A percentile compares a stretch with the other conserved stretches of the same genome.
These are phyloP conservation scores for Penicillium expansum DNA, from an alignment of 2,329 filamentous ascomycete genomes.

Conservation along the genomic window DNA sequence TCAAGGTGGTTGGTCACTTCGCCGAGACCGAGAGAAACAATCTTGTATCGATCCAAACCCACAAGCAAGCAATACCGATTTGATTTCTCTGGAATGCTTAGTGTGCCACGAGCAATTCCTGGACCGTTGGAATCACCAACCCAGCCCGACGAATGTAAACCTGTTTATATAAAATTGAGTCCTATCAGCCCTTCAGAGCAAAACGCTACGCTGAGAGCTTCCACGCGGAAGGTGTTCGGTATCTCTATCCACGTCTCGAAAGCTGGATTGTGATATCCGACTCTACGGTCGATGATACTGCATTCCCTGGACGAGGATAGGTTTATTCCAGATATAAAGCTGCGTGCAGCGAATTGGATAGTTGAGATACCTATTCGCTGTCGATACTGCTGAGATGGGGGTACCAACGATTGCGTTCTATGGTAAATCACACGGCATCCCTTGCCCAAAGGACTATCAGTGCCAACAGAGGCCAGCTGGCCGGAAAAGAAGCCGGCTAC, in stretches of 20 bases:
- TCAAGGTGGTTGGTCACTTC: background rate
- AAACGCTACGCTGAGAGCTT: background rate
- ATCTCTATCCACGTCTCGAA: background rate
- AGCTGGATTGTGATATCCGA: background rate
- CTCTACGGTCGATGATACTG: background rate
- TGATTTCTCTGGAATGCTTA: background rate
- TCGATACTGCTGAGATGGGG: background rate
- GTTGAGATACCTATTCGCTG: background rate
- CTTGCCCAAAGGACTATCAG: background rate
- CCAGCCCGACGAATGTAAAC: background rate
- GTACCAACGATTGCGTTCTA: background rate
- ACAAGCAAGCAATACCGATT: background rate
- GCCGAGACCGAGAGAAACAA: background rate
- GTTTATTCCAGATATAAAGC: background rate
- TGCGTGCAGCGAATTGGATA: background rate
- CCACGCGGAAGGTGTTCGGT: background rate
- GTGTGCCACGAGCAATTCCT: background rate
- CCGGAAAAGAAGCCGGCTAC: background rate
- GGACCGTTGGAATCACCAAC: background rate
- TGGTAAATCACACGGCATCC: background rate
- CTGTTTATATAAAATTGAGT: background rate
- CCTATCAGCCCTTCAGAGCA: background rate
- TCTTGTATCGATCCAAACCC: background rate
- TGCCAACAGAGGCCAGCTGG: background rate
- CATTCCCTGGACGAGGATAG: background rate